phyloP scores from a whole-genome alignment of 2,329 filamentous ascomycete species.

The Cyphellophora europaea region DNA sequence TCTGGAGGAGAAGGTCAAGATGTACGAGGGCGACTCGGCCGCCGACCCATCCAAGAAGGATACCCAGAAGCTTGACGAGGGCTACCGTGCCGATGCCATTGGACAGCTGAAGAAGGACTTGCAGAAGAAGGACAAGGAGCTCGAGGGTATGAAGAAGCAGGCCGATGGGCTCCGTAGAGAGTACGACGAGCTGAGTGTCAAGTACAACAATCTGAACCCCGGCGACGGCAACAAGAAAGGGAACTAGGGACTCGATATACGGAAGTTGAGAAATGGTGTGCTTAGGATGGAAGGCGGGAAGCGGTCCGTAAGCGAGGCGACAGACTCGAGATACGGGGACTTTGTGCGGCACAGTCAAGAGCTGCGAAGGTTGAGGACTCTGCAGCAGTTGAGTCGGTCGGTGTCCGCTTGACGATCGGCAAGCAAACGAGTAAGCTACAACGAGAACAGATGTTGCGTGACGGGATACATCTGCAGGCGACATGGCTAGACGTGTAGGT shows the following conservation, averaged over 20 bases:
- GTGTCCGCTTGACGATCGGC: too few species aligned
- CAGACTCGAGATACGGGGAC: too few species aligned
- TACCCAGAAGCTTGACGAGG: conserved; percentile 60
- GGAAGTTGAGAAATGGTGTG: too few species aligned
- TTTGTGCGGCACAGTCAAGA: too few species aligned
- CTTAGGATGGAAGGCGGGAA: too few species aligned
- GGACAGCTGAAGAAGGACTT: conserved; percentile 67
- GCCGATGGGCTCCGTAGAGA: conserved; percentile 70
- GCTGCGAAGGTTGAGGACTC: too few species aligned
- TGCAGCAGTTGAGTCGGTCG: too few species aligned
- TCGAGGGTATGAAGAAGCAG: conserved; percentile 89
- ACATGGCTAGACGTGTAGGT: too few species aligned
- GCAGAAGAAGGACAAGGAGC: conserved; percentile 67
- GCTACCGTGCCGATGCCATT: conserved; percentile 63
- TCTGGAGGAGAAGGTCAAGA: conserved; percentile 85
- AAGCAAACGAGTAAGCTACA: too few species aligned
- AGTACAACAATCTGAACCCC: conserved; percentile 51
- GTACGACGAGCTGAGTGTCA: conserved; percentile 78
- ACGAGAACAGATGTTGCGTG: too few species aligned
- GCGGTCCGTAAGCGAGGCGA: too few species aligned
- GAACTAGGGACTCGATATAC: conserved; percentile 31
- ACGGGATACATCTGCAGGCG: too few species aligned
- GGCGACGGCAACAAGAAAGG: conserved; percentile 45
- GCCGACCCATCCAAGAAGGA: conserved; percentile 47
- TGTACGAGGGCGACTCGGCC: conserved; percentile 59